Conservation (phyloP, 371 early-diverging fungal species). For the Rhizopus delemar region DNA sequence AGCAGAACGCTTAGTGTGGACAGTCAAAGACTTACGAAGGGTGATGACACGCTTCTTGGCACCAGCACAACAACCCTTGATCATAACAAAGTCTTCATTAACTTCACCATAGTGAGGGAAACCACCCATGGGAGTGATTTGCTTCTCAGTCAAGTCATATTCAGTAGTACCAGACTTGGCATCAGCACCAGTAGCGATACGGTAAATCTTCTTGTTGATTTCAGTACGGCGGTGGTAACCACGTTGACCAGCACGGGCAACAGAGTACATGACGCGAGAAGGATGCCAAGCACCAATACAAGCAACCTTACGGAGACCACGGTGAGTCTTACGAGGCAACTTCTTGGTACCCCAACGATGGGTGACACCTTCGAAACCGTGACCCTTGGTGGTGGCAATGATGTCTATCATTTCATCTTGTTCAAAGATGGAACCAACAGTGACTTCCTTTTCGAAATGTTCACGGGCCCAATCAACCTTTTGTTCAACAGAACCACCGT, state of each 20-base stretch:
- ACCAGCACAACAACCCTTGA: slow-evolving; percentile 99
- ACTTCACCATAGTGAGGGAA: slow-evolving; percentile 99
- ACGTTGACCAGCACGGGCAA: slow-evolving; percentile 99
- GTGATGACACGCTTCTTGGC: slow-evolving; percentile 98
- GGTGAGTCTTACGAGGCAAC: slow-evolving; percentile 99
- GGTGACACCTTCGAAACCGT: slow-evolving; percentile 99
- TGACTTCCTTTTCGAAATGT: slow-evolving; percentile 98
- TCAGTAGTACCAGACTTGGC: slow-evolving; percentile 90
- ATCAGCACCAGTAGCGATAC: slow-evolving; percentile 93
- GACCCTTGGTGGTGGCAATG: slow-evolving; percentile 99
- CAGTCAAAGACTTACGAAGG: slow-evolving; percentile 96
- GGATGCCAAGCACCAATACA: slow-evolving; percentile 99
- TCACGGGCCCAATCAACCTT: slow-evolving; percentile 98
- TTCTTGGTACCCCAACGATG: slow-evolving; percentile 99
- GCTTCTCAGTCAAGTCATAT: slow-evolving; percentile 97
- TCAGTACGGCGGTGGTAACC: slow-evolving; percentile 99
- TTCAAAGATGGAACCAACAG: slow-evolving; percentile 89
- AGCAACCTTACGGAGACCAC: slow-evolving; percentile 99
- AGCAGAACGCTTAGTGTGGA: slow-evolving; percentile 92
- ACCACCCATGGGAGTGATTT: slow-evolving; percentile 99
- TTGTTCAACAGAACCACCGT: slow-evolving; percentile 97
- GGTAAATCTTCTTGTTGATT: slow-evolving; percentile 99
- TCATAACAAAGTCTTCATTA: slow-evolving; percentile 98
- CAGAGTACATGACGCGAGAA: slow-evolving; percentile 98
- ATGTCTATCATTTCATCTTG: slow-evolving; percentile 99